phyloP scores from a whole-genome alignment of 2,329 filamentous ascomycete species.

The Nemania sp. region DNA sequence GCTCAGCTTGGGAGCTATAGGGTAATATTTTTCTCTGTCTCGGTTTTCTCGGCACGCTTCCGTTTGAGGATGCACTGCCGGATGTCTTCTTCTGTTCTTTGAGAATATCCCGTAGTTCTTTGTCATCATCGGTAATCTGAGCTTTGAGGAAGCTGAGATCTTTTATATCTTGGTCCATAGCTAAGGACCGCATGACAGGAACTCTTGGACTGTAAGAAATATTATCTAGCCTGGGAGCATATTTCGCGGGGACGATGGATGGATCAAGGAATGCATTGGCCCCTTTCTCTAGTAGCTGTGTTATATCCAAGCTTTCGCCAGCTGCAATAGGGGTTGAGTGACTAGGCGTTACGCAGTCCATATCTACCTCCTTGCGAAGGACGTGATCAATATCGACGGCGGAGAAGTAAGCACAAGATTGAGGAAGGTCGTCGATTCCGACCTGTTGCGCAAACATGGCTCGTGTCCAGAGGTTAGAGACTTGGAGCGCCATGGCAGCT shows the following conservation, averaged over 20 bases:
- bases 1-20: conserved; percentile 54
- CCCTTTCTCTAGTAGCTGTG: conserved; percentile 79
- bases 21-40: conserved; percentile 50
- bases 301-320: conserved; percentile 89
- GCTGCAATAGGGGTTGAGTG: conserved; percentile 81
- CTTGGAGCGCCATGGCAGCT: conserved; percentile 90
- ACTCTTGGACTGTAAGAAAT: conserved; percentile 77
- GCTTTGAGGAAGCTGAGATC: conserved; percentile 79
- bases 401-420: conserved; percentile 94
- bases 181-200: conserved; percentile 82
- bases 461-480: conserved; percentile 95
- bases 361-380: conserved; percentile 96
- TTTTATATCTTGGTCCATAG: conserved; percentile 58
- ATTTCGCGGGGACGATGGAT: conserved; percentile 63
- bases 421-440: conserved; percentile 93
- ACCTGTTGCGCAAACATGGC: conserved; percentile 98
- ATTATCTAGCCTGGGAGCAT: conserved; percentile 68
- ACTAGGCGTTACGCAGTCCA: conserved; percentile 95
- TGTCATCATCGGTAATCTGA: conserved; percentile 81
- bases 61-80: conserved; percentile 22
- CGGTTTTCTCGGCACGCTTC: conserved; percentile 34
- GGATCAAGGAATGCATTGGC: conserved; percentile 76
- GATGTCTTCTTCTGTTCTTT: conserved; percentile 64
- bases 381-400: conserved; percentile 96
- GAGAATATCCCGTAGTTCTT: conserved; percentile 79